Percentiles rank a stretch among this genome's conserved stretches.
phyloP scores from a whole-genome alignment of 306 rosid species.

The Glycine latifolia region DNA sequence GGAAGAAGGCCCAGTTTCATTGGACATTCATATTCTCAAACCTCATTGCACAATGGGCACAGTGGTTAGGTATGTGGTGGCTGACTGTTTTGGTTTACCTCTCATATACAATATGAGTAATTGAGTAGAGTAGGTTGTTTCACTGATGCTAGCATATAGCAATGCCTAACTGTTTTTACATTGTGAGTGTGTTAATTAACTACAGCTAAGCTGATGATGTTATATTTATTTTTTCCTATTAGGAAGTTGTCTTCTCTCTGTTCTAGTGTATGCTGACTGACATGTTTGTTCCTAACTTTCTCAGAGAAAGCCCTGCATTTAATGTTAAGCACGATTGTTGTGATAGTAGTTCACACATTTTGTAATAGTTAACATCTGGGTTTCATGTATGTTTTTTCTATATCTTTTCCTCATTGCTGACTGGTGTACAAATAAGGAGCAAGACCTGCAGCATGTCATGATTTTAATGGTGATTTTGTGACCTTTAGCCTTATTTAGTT shows the following conservation, averaged over 20 bases:
- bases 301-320: slow-evolving; percentile 14
- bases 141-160: slow-evolving; percentile 2
- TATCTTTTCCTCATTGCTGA: slow-evolving; percentile 29
- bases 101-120: neutral
- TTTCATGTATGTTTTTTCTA: slow-evolving; percentile 16
- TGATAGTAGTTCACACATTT: slow-evolving; percentile 8
- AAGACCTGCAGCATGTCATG: slow-evolving; percentile 31
- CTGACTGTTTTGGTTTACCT: slow-evolving; percentile 34
- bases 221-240: neutral
- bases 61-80: slow-evolving; percentile 75
- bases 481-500: slow-evolving; percentile 25
- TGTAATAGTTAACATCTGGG: slow-evolving; percentile 11
- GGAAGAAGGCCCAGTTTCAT: slow-evolving; percentile 75
- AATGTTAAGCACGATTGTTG: neutral
- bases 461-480: slow-evolving; percentile 42
- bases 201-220: neutral
- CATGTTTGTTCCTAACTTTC: too few relatives aligned
- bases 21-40: slow-evolving; percentile 87
- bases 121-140: slow-evolving; percentile 19
- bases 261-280: neutral
- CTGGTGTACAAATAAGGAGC: slow-evolving; percentile 20
- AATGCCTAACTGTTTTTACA: slow-evolving; percentile 4
- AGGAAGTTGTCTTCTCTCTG: slow-evolving; percentile 1
- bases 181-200: neutral
- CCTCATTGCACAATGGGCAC: slow-evolving; percentile 89